phyloP scores from a whole-genome alignment of 2,329 filamentous ascomycete species.

The Tolypocladium tropicale region DNA sequence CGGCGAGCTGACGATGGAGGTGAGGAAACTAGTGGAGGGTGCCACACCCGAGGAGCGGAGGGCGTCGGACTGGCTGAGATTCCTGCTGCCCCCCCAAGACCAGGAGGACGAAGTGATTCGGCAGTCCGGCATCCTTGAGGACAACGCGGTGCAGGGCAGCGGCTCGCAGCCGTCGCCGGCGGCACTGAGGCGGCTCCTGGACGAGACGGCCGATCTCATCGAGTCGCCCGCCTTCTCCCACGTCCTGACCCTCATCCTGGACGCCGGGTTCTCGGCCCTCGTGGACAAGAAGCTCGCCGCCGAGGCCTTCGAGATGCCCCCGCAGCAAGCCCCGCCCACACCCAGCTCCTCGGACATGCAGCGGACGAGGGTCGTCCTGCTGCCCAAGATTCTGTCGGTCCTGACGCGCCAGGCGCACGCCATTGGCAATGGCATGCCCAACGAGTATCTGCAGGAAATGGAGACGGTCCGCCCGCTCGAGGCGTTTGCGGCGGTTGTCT shows the following conservation, averaged over 20 bases:
- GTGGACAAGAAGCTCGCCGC: conserved; percentile 72
- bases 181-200: conserved; percentile 71
- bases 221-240: conserved; percentile 87
- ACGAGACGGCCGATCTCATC: conserved; percentile 91
- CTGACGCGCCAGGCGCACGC: conserved; percentile 83
- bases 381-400: conserved; percentile 83
- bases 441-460: conserved; percentile 63
- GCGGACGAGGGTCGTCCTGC: conserved; percentile 51
- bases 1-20: conserved; percentile 69
- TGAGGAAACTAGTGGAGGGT: conserved; percentile 79
- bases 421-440: conserved; percentile 71
- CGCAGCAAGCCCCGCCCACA: conserved; percentile 24
- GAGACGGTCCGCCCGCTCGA: conserved; percentile 68
- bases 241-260: conserved; percentile 76
- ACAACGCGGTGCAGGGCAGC: conserved; percentile 26
- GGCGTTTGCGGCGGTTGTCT: conserved; percentile 78
- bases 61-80: conserved; percentile 62
- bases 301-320: conserved; percentile 59
- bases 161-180: conserved; percentile 34
- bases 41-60: conserved; percentile 27
- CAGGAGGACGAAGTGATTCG: conserved; percentile 76
- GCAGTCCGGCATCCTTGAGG: conserved; percentile 68
- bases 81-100: conserved; percentile 68
- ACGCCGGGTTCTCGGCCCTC: conserved; percentile 75
- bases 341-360: conserved; percentile 41